Base-by-base conservation (phyloP, 306 rosid genomes). In the Vachellia collinsii region DNA sequence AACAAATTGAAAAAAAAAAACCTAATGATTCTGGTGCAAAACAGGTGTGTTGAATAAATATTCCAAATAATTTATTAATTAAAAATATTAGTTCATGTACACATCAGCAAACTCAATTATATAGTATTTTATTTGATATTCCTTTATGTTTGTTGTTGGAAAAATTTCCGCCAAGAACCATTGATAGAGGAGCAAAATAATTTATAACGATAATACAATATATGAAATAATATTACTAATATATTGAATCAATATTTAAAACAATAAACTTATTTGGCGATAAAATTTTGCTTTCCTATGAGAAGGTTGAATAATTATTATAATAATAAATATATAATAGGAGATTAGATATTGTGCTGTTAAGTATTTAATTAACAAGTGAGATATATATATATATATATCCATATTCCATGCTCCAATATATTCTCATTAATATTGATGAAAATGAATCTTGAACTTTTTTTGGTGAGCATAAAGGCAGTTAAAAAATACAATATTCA, bases 1-100 rank as follows among this genome's bases (percentile, higher is more conserved):
- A 65, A 70, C 81, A 82, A 50, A 23, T 25, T 61, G 8, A 23
- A 6, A 14, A 53, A 51, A 17, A 54, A 12, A 10, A 70, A n/a
- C n/a, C 8, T 6, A 72, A 71, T 29, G 58, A 14, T 42, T 44
- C 68, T 29, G 8, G 53, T 17, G 72, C 12, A 19, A 70, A 43
- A 70, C 41, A 46, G 41, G 12, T 22, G 41, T 37, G 23, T 11
- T 56, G 25, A 7, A 20, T 56, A 56, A 8, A 56, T n/a, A 7
- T 3, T 36, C 17, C 29, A 51, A 25, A 14, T 12, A 6, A 38
- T 70, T 43, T 44, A 44, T 34, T 3, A 13, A 46, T 23, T 23
- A 3, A 8, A 68, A 42, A 19, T 36, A 47, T 29, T 72, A 48
- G 39, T 34, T 48, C 22, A 25, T 34, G 76, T 29, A 23, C 12